Conservation (phyloP, 441 rosid genomes). For the Populus hybrid region DNA sequence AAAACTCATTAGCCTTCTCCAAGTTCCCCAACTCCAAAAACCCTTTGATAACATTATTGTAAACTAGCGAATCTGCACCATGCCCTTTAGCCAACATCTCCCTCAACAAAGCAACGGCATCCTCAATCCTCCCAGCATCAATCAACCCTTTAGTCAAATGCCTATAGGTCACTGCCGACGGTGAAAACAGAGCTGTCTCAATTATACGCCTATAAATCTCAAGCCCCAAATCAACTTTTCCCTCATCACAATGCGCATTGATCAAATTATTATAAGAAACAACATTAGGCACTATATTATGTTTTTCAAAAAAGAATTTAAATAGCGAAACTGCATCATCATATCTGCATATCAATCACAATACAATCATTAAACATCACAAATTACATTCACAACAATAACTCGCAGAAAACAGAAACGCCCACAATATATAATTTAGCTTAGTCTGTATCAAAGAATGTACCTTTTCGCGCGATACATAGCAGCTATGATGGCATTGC, state of each 20-base stretch:
- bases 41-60: constrained; percentile 67
- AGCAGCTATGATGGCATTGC: constrained; percentile 61
- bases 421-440: no score
- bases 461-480: constrained; percentile 78
- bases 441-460: background rate
- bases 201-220: constrained; percentile 57
- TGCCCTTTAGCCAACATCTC: constrained; percentile 85
- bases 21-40: constrained; percentile 65
- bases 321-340: constrained; percentile 71
- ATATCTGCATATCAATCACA: constrained; percentile 12
- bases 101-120: constrained; percentile 73
- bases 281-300: constrained; percentile 70
- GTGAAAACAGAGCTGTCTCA: constrained; percentile 72
- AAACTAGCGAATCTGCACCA: constrained; percentile 84
- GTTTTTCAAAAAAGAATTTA: constrained; percentile 70
- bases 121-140: constrained; percentile 64
- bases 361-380: background rate
- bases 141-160: constrained; percentile 31
- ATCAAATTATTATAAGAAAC: constrained; percentile 90
- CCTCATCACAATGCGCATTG: constrained; percentile 76
- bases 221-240: constrained; percentile 64
- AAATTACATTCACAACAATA: background rate
- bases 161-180: constrained; percentile 75
- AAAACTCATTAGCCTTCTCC: constrained; percentile 81
- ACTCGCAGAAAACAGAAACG: background rate